phyloP scores from a whole-genome alignment of 1,284 basidiomycete species.

The Volvariella volvacea region DNA sequence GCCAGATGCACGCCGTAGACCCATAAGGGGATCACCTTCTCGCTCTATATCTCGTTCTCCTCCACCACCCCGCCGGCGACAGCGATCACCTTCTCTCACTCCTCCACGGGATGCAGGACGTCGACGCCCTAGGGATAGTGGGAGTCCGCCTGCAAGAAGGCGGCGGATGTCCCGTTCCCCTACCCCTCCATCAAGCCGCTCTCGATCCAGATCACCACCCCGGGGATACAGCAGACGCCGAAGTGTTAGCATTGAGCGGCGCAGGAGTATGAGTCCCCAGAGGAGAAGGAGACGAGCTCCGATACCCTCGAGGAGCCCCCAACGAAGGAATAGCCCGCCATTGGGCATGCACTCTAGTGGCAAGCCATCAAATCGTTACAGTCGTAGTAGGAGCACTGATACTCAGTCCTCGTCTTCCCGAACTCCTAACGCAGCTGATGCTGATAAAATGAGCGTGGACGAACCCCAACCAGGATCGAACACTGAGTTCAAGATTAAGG shows the following conservation, averaged over 20 bases:
- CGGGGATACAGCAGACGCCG: constrained; percentile 4
- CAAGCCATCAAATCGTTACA: constrained; percentile 3
- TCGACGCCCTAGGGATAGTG: constrained; percentile 28
- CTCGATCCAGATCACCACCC: constrained; percentile 39
- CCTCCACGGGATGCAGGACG: constrained; percentile 33
- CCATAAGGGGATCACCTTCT: constrained; percentile 10
- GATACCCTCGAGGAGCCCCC: constrained; percentile 13
- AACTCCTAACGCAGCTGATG: not conserved
- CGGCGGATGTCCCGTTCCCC: constrained; percentile 39
- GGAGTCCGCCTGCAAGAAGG: constrained; percentile 52
- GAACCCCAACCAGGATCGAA: constrained; percentile 11
- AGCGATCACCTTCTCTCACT: constrained; percentile 39
- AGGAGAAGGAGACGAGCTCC: not conserved
- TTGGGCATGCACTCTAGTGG: too few relatives aligned
- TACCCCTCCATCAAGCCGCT: constrained; percentile 28
- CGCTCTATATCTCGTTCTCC: constrained; percentile 17
- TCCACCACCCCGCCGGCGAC: constrained; percentile 41
- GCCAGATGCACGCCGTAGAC: constrained; percentile 8
- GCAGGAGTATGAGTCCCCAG: constrained; percentile 5
- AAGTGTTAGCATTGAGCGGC: constrained; percentile 2
- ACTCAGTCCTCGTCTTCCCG: constrained; percentile 9
- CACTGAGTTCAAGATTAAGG: constrained; percentile 63
- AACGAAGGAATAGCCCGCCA: too few relatives aligned
- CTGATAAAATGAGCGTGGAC: constrained; percentile 43
- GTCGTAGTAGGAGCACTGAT: constrained; percentile 11